Conservation (phyloP, 1,284 basidiomycete genomes). For the Phaffia rhodozyma region DNA sequence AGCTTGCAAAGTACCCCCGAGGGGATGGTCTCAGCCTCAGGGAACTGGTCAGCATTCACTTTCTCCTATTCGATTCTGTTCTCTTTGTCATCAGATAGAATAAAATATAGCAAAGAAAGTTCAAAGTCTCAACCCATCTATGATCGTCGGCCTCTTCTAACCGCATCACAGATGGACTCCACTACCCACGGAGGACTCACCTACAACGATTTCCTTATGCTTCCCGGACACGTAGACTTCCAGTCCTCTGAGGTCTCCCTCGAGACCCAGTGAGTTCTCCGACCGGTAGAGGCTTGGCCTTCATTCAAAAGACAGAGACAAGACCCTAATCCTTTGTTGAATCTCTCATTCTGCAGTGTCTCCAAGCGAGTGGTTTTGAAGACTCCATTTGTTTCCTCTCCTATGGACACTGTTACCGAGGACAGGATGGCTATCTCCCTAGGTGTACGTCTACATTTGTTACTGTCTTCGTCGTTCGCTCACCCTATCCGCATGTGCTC, state of each 20-base stretch:
- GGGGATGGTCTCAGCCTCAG: constrained; percentile 75
- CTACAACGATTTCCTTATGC: constrained; percentile 86
- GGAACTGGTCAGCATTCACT: constrained; percentile 45
- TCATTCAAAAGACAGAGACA: neutral
- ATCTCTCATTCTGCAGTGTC: constrained; percentile 38
- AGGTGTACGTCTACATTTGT: constrained; percentile 64
- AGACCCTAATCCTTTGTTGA: neutral
- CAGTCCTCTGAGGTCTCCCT: constrained; percentile 53
- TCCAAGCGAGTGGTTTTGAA: constrained; percentile 87
- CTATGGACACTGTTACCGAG: constrained; percentile 99
- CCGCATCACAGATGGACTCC: constrained; percentile 56
- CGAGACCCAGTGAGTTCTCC: constrained; percentile 46
- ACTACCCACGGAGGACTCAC: constrained; percentile 81
- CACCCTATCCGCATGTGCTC: neutral
- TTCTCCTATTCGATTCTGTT: neutral
- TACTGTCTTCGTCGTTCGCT: neutral
- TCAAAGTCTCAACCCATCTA: neutral
- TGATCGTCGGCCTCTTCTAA: neutral
- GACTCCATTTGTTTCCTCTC: constrained; percentile 93
- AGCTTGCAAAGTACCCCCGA: constrained; percentile 58
- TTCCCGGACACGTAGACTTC: constrained; percentile 97
- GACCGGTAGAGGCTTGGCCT: neutral
- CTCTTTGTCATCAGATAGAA: neutral
- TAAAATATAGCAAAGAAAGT: neutral
- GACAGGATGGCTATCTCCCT: constrained; percentile 92